phyloP scores from a whole-genome alignment of 306 rosid genomes.

The Vigna radiata region DNA sequence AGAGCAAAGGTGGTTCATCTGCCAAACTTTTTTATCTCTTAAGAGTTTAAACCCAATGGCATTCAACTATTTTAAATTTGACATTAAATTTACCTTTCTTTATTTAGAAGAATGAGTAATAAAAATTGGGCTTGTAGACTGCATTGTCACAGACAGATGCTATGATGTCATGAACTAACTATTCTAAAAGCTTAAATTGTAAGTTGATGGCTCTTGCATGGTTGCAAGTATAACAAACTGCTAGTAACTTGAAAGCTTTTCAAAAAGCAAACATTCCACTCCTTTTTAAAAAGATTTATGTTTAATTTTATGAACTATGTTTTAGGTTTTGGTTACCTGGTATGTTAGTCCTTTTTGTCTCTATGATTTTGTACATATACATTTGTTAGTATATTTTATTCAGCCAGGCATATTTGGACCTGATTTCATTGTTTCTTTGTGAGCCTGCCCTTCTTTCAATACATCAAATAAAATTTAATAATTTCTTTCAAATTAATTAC shows the following conservation, averaged over 20 bases:
- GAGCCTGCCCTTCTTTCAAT: too few species aligned
- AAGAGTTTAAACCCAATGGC: slow-evolving; percentile 1
- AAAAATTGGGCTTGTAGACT: background rate
- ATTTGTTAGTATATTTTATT: background rate
- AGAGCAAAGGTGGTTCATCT: slow-evolving; percentile 82
- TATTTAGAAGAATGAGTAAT: background rate
- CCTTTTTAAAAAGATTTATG: background rate
- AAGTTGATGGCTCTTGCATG: too few species aligned
- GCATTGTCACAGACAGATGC: background rate
- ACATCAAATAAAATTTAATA: background rate
- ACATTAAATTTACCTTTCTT: background rate
- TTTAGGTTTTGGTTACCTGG: background rate
- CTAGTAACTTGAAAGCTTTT: slow-evolving; percentile 8
- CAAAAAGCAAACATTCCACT: background rate
- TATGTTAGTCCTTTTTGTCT: background rate
- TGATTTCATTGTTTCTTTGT: background rate
- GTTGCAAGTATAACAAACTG: background rate
- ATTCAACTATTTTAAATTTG: slow-evolving; percentile 23
- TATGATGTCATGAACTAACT: too few species aligned
- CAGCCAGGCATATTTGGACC: background rate
- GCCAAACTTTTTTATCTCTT: slow-evolving; percentile 21
- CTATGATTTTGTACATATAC: background rate
- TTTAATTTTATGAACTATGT: background rate
- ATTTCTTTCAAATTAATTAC: background rate
- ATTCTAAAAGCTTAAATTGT: too few species aligned